These are phyloP conservation scores for Papiliotrema laurentii DNA, from an alignment of 1,284 basidiomycete species.

Conservation along the genomic window DNA sequence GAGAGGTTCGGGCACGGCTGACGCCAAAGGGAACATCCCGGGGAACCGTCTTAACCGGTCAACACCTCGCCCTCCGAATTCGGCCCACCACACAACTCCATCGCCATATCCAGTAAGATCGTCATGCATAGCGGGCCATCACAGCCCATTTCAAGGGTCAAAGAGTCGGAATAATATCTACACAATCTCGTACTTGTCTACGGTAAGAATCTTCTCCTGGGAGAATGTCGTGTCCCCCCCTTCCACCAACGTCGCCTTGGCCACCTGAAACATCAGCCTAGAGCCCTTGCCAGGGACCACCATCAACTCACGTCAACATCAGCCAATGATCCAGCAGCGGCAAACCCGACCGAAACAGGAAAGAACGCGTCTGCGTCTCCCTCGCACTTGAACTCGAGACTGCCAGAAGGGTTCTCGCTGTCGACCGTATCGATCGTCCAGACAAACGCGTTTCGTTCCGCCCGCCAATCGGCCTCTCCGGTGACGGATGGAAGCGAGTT, in stretches of 20 bases:
- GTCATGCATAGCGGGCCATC: too few species aligned
- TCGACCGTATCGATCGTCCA: slow-evolving; percentile 64
- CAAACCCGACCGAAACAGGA: slow-evolving; percentile 82
- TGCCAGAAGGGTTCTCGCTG: slow-evolving; percentile 61
- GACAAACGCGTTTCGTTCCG: slow-evolving; percentile 76
- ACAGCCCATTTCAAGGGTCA: too few species aligned
- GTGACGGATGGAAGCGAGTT: slow-evolving; percentile 79
- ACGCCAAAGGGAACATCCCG: too few species aligned
- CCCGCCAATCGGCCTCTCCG: slow-evolving; percentile 70
- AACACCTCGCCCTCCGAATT: too few species aligned
- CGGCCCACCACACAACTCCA: background rate
- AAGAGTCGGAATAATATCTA: too few species aligned
- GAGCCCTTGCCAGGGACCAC: background rate
- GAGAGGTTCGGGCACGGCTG: too few species aligned
- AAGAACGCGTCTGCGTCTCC: slow-evolving; percentile 82
- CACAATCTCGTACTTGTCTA: slow-evolving; percentile 62
- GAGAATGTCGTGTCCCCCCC: slow-evolving; percentile 66
- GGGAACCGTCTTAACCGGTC: too few species aligned
- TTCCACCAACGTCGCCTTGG: slow-evolving; percentile 57
- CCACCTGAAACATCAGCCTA: slow-evolving; percentile 41
- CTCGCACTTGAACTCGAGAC: slow-evolving; percentile 82
- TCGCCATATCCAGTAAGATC: background rate
- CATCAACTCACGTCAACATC: slow-evolving; percentile 57
- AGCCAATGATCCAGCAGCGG: slow-evolving; percentile 69
- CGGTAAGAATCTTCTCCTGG: slow-evolving; percentile 66